Percentiles rank a stretch among this genome's conserved stretches.
These are phyloP conservation scores for Microcyclosporella mali DNA, from an alignment of 2,329 filamentous ascomycete species.

Conservation along the genomic window DNA sequence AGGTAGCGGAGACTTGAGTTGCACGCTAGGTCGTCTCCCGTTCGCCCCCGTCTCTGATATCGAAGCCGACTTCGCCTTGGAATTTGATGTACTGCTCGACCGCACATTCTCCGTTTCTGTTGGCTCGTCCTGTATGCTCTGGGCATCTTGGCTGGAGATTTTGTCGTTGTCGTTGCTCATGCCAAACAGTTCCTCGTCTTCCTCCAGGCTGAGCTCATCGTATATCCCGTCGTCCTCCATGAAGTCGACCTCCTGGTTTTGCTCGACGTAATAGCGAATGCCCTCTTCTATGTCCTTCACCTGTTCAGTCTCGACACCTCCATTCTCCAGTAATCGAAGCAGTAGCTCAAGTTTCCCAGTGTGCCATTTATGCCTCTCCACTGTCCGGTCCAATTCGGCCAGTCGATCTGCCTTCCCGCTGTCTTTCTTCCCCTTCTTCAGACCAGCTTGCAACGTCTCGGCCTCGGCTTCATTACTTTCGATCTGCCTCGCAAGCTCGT, in stretches of 20 bases:
- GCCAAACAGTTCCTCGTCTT: slow-evolving; percentile 84
- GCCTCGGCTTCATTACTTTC: slow-evolving; percentile 86
- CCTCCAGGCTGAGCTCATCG: slow-evolving; percentile 85
- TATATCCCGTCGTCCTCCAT: slow-evolving; percentile 93
- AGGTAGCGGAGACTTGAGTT: slow-evolving; percentile 91
- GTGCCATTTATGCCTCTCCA: slow-evolving; percentile 95
- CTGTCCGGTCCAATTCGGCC: slow-evolving; percentile 73
- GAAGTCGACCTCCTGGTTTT: slow-evolving; percentile 82
- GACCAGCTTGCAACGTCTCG: slow-evolving; percentile 75
- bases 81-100: slow-evolving; percentile 42
- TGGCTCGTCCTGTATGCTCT: slow-evolving; percentile 82
- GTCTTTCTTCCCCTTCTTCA: slow-evolving; percentile 95
- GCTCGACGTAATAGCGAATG: slow-evolving; percentile 91
- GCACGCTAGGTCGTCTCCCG: slow-evolving; percentile 70
- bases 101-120: slow-evolving; percentile 50
- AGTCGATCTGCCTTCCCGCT: slow-evolving; percentile 77
- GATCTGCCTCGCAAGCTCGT: slow-evolving; percentile 89
- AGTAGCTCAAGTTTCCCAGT: slow-evolving; percentile 87
- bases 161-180: slow-evolving; percentile 72
- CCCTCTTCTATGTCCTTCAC: slow-evolving; percentile 84
- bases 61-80: slow-evolving; percentile 43
- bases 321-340: slow-evolving; percentile 84
- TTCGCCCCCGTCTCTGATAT: slow-evolving; percentile 54
- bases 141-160: slow-evolving; percentile 89
- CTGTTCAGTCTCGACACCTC: slow-evolving; percentile 77